A percentile compares a stretch with the other conserved stretches of the same genome.
These are phyloP conservation scores for Cubamyces lactineus DNA, from an alignment of 768 basidiomycete genomes.

Conservation along the genomic window DNA sequence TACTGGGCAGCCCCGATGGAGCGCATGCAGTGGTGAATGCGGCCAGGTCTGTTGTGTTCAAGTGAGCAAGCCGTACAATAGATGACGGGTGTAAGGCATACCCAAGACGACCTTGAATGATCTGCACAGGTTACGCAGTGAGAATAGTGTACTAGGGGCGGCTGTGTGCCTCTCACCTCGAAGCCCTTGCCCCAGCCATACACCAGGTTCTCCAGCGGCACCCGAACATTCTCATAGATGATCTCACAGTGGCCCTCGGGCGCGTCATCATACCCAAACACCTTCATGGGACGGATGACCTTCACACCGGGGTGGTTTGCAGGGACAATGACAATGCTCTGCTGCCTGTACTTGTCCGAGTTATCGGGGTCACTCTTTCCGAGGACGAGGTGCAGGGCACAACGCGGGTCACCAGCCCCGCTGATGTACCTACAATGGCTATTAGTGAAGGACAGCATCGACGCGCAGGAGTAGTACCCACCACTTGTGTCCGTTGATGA, in stretches of 20 bases:
- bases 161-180: slow-evolving; percentile 54
- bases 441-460: neutral
- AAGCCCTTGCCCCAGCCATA: slow-evolving; percentile 96
- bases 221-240: slow-evolving; percentile 90
- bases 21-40: slow-evolving; percentile 98
- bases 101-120: slow-evolving; percentile 96
- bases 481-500: slow-evolving; percentile 98
- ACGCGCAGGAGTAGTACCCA: slow-evolving; percentile 33
- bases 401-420: slow-evolving; percentile 92
- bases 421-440: slow-evolving; percentile 82
- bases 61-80: neutral
- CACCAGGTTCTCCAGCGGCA: slow-evolving; percentile 81
- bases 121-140: slow-evolving; percentile 42
- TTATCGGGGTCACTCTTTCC: slow-evolving; percentile 92
- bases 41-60: slow-evolving; percentile 67
- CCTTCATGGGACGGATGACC: slow-evolving; percentile 88
- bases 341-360: slow-evolving; percentile 75
- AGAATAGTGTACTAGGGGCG: neutral
- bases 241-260: slow-evolving; percentile 98
- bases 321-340: slow-evolving; percentile 96
- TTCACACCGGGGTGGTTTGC: slow-evolving; percentile 85
- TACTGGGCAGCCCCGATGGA: slow-evolving; percentile 87
- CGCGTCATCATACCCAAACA: slow-evolving; percentile 94
- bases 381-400: slow-evolving; percentile 89
- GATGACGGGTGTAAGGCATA: slow-evolving; percentile 35